A percentile compares a stretch with the other conserved stretches of the same genome.
phyloP scores from a whole-genome alignment of 306 rosid species.

The Dryas octopetala region DNA sequence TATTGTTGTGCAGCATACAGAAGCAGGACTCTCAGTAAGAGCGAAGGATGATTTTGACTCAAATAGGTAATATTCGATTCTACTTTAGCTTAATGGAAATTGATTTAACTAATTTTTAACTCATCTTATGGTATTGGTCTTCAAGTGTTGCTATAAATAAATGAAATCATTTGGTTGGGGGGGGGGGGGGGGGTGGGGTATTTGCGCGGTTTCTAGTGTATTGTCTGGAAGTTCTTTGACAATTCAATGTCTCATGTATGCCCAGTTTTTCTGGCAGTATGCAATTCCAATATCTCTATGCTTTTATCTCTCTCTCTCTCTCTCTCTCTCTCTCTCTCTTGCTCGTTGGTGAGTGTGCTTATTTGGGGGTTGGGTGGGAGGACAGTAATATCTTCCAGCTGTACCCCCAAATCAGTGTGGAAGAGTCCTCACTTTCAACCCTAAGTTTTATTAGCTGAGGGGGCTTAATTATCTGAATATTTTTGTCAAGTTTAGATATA shows the following conservation, averaged over 20 bases:
- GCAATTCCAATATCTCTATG: not conserved
- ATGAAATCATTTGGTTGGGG: not conserved
- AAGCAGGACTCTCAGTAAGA: constrained; percentile 82
- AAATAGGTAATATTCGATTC: constrained; percentile 53
- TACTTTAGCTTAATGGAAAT: not conserved
- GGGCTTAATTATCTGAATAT: too few relatives aligned
- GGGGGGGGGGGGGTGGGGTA: not conserved
- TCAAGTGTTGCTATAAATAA: not conserved
- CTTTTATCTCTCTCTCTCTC: too few relatives aligned
- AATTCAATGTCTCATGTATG: not conserved
- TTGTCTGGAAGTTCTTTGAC: not conserved
- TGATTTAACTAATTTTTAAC: constrained; percentile 4
- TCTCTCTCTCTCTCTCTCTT: too few relatives aligned
- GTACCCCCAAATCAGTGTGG: not conserved
- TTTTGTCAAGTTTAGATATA: not conserved
- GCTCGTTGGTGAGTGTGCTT: not conserved
- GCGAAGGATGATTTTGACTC: constrained; percentile 68
- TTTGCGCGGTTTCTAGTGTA: not conserved
- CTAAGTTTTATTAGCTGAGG: not conserved
- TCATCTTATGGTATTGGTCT: not conserved
- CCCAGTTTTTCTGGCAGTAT: not conserved
- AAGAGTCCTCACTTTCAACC: not conserved
- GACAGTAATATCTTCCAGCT: not conserved
- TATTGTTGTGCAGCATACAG: constrained; percentile 62
- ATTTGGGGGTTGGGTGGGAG: not conserved